Percentiles rank a stretch among this genome's conserved stretches.
Evolutionary conservation across 352 stramenopile genomes (phyloP).

Genomic region (Phytophthora sansomeana): DNA sequence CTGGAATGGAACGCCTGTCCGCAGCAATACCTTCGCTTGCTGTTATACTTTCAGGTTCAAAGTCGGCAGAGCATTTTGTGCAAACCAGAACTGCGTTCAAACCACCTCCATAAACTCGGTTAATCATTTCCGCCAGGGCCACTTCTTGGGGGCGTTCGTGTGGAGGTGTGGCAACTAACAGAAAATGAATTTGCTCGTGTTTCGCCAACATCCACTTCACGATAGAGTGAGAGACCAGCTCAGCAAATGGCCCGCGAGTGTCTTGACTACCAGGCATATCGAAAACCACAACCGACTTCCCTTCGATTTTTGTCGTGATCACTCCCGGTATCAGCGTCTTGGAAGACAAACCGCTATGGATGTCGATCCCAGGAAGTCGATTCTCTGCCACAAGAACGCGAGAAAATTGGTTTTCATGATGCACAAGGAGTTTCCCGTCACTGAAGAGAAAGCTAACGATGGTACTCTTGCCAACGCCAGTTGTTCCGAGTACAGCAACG

Average conservation of each 20-base stretch:
- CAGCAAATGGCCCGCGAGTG: constrained; percentile 25
- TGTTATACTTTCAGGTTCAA: constrained; percentile 1
- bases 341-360: constrained; percentile 9
- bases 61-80: constrained; percentile 20
- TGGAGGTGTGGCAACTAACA: constrained; percentile 16
- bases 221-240: constrained; percentile 19
- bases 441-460: constrained; percentile 16
- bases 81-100: constrained; percentile 11
- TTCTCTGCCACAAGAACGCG: constrained; percentile 13
- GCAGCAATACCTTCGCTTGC: neutral
- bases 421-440: constrained; percentile 4
- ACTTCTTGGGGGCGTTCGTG: constrained; percentile 15
- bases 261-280: constrained; percentile 29
- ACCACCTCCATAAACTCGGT: neutral
- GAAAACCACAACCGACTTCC: neutral
- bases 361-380: constrained; percentile 13
- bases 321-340: constrained; percentile 18
- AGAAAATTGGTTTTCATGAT: constrained; percentile 20
- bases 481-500: constrained; percentile 2
- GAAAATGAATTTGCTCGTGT: constrained; percentile 5
- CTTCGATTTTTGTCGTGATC: neutral
- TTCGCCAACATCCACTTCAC: constrained; percentile 19
- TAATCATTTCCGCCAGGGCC: neutral
- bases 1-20: neutral
- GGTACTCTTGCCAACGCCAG: constrained; percentile 15